phyloP scores from a whole-genome alignment of 2,329 filamentous ascomycete species.

The Sporothrix variecibatus region DNA sequence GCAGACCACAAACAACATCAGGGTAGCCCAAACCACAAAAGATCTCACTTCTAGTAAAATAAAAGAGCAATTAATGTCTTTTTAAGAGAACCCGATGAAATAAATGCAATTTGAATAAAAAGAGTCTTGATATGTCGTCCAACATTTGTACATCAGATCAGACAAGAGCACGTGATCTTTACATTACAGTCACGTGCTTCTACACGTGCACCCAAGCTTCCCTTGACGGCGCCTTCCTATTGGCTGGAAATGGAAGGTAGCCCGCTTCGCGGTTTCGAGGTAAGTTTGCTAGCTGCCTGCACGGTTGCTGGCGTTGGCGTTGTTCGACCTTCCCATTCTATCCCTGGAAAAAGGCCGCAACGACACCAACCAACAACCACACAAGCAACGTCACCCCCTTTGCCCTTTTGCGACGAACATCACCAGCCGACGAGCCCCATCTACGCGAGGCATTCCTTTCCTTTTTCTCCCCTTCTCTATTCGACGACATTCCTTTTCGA shows the following conservation, averaged over 20 bases:
- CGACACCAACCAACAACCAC: not conserved
- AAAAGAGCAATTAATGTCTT: no score
- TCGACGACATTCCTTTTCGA: constrained; percentile 12
- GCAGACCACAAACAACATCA: no score
- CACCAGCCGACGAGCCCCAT: not conserved
- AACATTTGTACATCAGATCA: not conserved
- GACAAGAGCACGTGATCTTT: not conserved
- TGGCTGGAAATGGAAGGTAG: not conserved
- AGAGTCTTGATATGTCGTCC: not conserved
- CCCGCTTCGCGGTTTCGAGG: constrained; percentile 9
- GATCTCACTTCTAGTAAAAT: no score
- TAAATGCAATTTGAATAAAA: not conserved
- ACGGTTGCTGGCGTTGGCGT: not conserved
- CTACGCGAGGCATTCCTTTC: not conserved
- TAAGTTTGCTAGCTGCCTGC: constrained; percentile 7
- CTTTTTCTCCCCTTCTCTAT: not conserved
- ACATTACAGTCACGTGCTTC: not conserved
- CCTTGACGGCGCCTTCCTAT: not conserved
- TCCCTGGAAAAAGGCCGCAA: constrained; percentile 19
- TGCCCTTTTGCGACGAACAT: not conserved
- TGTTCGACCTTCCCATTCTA: not conserved
- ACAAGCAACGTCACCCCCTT: not conserved
- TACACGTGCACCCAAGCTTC: not conserved
- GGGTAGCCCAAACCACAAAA: no score
- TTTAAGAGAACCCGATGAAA: no score